Evolutionary conservation across 2,329 filamentous ascomycete species (phyloP).

Genomic region (Neophaeococcomyces mojaviensis): DNA sequence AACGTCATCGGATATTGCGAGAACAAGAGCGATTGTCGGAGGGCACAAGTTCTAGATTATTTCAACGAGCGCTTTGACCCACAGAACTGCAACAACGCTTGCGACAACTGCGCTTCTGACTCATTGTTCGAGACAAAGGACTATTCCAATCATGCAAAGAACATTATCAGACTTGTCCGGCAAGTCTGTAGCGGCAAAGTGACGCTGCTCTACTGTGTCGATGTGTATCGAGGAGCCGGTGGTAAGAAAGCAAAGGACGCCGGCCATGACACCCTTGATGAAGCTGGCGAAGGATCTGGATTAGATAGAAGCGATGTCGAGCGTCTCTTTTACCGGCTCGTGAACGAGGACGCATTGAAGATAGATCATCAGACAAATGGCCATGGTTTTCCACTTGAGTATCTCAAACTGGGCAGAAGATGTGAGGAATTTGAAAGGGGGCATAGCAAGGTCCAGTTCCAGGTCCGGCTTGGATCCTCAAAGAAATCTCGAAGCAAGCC

Average conservation of each 20-base stretch:
- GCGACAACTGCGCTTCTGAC: conserved; percentile 81
- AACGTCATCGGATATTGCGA: conserved; percentile 83
- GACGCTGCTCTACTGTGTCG: conserved; percentile 73
- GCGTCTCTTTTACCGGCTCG: conserved; percentile 70
- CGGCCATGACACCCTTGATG: conserved; percentile 45
- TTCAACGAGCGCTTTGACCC: conserved; percentile 78
- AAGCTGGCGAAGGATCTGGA: conserved; percentile 61
- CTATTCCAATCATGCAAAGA: conserved; percentile 65
- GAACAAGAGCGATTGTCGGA: conserved; percentile 77
- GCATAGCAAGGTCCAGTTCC: conserved; percentile 42
- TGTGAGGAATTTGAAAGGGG: conserved; percentile 41
- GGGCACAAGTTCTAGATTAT: conserved; percentile 83
- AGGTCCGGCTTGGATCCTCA: conserved; percentile 44
- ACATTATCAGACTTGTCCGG: conserved; percentile 61
- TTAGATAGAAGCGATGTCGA: conserved; percentile 71
- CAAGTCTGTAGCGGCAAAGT: conserved; percentile 52
- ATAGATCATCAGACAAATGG: conserved; percentile 63
- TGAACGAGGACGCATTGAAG: conserved; percentile 63
- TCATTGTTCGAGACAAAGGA: conserved; percentile 65
- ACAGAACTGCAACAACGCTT: conserved; percentile 63
- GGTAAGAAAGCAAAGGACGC: conserved; percentile 50
- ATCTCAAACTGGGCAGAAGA: conserved; percentile 43
- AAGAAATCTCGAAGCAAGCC: conserved; percentile 30
- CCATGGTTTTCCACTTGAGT: conserved; percentile 62
- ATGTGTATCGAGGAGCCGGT: conserved; percentile 68